Evolutionary conservation across 129 eudicot species (phyloP).

Genomic region (Oenanthe sinensis): DNA sequence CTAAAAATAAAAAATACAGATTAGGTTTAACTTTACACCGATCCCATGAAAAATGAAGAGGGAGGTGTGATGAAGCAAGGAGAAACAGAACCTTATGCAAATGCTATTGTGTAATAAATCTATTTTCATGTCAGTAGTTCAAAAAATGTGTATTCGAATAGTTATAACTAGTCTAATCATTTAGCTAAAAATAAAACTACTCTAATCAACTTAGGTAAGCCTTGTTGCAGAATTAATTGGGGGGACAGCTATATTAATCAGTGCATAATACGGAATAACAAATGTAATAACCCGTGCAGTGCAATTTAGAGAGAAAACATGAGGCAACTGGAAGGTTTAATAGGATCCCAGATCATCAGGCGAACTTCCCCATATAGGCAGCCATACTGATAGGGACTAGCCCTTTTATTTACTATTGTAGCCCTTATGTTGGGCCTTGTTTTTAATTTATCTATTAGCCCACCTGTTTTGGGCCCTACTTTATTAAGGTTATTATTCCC

Average conservation of each 20-base stretch:
- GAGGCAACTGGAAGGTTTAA: neutral
- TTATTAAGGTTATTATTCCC: no score
- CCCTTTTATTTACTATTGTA: no score
- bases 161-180: neutral
- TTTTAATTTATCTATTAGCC: no score
- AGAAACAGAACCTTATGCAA: neutral
- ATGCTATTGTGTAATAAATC: neutral
- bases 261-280: neutral
- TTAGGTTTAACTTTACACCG: neutral
- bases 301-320: neutral
- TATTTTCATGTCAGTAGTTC: neutral
- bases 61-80: neutral
- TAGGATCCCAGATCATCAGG: neutral
- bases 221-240: neutral
- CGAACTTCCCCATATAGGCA: neutral
- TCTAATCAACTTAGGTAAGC: neutral
- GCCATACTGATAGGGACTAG: neutral
- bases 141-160: neutral
- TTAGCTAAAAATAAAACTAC: neutral
- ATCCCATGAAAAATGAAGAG: neutral
- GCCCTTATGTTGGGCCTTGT: no score
- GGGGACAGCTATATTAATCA: neutral
- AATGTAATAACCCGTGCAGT: neutral
- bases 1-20: neutral
- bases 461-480: no score